A percentile compares a stretch with the other conserved stretches of the same genome.
phyloP scores from a whole-genome alignment of 140 eudicot species.

The Oenanthe javanica region DNA sequence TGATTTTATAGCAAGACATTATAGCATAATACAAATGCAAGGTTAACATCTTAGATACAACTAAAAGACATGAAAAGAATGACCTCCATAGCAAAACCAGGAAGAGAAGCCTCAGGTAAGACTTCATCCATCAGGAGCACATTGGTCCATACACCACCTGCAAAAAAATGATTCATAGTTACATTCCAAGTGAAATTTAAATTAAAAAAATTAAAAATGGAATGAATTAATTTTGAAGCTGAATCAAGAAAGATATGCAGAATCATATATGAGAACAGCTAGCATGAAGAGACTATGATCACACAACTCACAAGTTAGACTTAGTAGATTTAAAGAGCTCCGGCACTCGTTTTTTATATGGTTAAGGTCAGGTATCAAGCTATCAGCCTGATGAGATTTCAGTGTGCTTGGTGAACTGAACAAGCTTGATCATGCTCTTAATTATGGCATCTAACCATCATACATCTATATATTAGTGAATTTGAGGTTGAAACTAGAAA shows the following conservation, averaged over 20 bases:
- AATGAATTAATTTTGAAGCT: background rate
- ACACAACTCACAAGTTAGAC: background rate
- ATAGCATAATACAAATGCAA: background rate
- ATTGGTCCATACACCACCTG: slow-evolving; percentile 87
- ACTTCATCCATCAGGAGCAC: slow-evolving; percentile 77
- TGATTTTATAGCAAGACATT: background rate
- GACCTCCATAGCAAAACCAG: slow-evolving; percentile 71
- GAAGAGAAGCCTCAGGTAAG: slow-evolving; percentile 76
- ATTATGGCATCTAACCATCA: background rate
- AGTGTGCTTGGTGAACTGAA: background rate
- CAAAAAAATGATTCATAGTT: slow-evolving; percentile 3
- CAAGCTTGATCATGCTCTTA: no score
- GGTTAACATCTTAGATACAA: slow-evolving; percentile 6
- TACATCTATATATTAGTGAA: background rate
- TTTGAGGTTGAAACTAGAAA: background rate
- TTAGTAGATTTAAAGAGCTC: background rate
- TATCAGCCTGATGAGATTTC: background rate
- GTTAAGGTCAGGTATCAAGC: background rate
- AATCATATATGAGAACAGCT: background rate
- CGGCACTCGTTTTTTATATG: background rate
- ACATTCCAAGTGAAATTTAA: background rate
- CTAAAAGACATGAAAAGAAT: slow-evolving; percentile 13
- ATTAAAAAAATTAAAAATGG: background rate
- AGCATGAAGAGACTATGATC: background rate
- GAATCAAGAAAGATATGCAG: background rate